Conservation (phyloP, 2,329 filamentous ascomycete species). For the Coleophoma eucalyptorum region DNA sequence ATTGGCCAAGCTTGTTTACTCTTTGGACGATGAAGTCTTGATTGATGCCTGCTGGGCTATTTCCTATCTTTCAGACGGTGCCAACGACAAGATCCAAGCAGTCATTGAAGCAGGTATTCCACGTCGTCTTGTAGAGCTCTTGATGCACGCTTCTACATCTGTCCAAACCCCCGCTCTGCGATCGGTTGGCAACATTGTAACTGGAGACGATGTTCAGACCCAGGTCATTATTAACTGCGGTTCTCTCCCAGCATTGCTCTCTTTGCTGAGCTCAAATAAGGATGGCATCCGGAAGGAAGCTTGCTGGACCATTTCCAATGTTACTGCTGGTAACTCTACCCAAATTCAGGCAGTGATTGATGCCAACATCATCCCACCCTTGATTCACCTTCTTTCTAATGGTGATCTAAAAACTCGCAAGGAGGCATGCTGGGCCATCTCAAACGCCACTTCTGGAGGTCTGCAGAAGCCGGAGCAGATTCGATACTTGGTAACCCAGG, state of each 20-base stretch:
- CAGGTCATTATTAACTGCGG: constrained; percentile 99
- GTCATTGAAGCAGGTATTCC: constrained; percentile 98
- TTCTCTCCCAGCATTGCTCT: constrained; percentile 85
- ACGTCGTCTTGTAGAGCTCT: constrained; percentile 88
- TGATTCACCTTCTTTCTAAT: constrained; percentile 94
- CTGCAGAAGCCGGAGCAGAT: constrained; percentile 99
- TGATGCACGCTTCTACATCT: constrained; percentile 97
- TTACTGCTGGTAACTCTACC: constrained; percentile 94
- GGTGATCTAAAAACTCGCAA: constrained; percentile 99
- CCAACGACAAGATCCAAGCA: constrained; percentile 98
- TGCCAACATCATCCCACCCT: constrained; percentile 90
- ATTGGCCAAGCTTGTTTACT: constrained; percentile 95
- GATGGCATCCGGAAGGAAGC: constrained; percentile 99
- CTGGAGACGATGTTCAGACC: constrained; percentile 96
- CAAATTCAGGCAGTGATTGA: constrained; percentile 98
- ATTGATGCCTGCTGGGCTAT: constrained; percentile 99
- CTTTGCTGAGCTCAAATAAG: constrained; percentile 93
- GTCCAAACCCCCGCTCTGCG: constrained; percentile 96
- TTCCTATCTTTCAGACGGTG: constrained; percentile 94
- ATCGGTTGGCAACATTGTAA: constrained; percentile 98
- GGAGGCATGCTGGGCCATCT: constrained; percentile 99
- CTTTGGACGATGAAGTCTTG: constrained; percentile 93
- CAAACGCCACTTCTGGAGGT: constrained; percentile 94
- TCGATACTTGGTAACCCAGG: constrained; percentile 86
- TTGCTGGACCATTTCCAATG: constrained; percentile 99